A percentile compares a stretch with the other conserved stretches of the same genome.
Evolutionary conservation across 148 eudicot species (phyloP).

Genomic region (Nepenthes gracilis): DNA sequence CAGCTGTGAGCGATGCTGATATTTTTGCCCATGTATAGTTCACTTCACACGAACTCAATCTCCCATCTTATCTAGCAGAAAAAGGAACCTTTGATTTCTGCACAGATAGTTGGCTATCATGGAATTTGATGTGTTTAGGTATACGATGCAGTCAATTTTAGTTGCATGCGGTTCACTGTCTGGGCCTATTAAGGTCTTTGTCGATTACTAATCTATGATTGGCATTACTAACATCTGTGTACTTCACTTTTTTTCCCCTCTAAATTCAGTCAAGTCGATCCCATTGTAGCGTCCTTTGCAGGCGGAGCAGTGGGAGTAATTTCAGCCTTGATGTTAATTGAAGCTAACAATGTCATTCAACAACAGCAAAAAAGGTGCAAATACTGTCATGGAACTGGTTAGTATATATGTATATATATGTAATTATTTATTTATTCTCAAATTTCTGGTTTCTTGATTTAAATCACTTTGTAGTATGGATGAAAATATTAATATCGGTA

Average conservation of each 20-base stretch:
- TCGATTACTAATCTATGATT: neutral
- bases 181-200: neutral
- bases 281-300: conserved; percentile 89
- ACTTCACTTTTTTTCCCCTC: conserved; percentile 7
- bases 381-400: conserved; percentile 94
- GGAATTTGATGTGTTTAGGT: neutral
- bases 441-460: neutral
- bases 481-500: no score
- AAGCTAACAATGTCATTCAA: conserved; percentile 77
- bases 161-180: neutral
- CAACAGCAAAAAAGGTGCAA: conserved; percentile 97
- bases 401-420: neutral
- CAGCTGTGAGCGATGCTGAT: no score
- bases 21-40: no score
- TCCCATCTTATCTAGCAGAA: no score
- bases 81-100: neutral
- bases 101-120: no score
- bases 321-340: conserved; percentile 86
- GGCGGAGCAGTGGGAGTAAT: conserved; percentile 98
- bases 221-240: conserved; percentile 4
- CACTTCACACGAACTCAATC: no score
- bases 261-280: conserved; percentile 82
- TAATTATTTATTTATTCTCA: conserved; percentile 1
- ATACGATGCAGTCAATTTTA: neutral
- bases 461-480: neutral